Conservation (phyloP, 2,329 filamentous ascomycete genomes). For the Ramularia endophylla region DNA sequence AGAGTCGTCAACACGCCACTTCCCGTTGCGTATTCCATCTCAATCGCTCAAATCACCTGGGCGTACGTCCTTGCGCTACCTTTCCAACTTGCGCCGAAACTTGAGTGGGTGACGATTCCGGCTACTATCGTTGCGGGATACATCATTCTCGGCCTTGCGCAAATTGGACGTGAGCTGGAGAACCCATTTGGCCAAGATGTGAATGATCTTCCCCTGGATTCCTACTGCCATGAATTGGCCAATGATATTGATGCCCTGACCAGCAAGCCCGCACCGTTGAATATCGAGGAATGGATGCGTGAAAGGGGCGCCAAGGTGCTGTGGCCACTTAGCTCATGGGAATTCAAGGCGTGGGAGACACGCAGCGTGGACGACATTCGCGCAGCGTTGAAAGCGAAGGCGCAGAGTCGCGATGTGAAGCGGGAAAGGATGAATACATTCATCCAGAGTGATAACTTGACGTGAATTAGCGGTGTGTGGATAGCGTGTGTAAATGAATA, state of each 20-base stretch:
- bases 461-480: too few species aligned
- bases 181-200: constrained; percentile 81
- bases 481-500: too few species aligned
- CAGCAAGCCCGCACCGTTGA: constrained; percentile 46
- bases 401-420: constrained; percentile 24
- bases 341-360: constrained; percentile 33
- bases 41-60: constrained; percentile 82
- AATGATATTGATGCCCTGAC: constrained; percentile 69
- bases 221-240: constrained; percentile 69
- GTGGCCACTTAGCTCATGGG: constrained; percentile 48
- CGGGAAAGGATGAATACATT: constrained; percentile 19
- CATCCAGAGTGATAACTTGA: constrained; percentile 15
- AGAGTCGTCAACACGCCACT: constrained; percentile 77
- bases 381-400: constrained; percentile 39
- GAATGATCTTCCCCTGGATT: constrained; percentile 72
- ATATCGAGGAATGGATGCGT: constrained; percentile 47
- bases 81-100: constrained; percentile 64
- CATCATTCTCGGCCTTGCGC: constrained; percentile 72
- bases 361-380: constrained; percentile 37
- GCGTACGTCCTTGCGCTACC: constrained; percentile 75
- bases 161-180: constrained; percentile 76
- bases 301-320: constrained; percentile 48
- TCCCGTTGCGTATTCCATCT: constrained; percentile 75
- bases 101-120: constrained; percentile 72
- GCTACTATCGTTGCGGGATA: constrained; percentile 64